phyloP scores from a whole-genome alignment of 2,329 filamentous ascomycete species.

The Colletotrichum musae region DNA sequence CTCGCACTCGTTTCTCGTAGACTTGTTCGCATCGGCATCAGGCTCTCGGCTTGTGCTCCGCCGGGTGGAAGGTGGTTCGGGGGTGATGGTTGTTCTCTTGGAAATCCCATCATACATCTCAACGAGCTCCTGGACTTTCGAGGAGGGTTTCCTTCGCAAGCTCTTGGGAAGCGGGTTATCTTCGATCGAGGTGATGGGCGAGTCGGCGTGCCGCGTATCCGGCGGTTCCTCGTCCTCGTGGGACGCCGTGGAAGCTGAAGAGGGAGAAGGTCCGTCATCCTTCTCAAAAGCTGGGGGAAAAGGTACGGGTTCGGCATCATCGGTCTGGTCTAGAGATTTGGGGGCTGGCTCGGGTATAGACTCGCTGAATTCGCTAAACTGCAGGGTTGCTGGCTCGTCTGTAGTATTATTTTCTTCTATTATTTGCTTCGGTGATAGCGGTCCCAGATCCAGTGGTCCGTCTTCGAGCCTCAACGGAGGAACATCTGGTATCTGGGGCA shows the following conservation, averaged over 20 bases:
- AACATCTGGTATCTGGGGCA: slow-evolving; percentile 41
- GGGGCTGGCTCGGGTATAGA: slow-evolving; percentile 21
- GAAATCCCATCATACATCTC: slow-evolving; percentile 64
- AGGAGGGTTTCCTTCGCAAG: slow-evolving; percentile 29
- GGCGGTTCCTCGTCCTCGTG: slow-evolving; percentile 39
- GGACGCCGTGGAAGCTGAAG: slow-evolving; percentile 44
- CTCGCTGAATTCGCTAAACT: slow-evolving; percentile 2
- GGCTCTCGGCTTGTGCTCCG: slow-evolving; percentile 29
- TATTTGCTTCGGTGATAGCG: slow-evolving; percentile 14
- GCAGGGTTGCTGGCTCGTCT: not conserved
- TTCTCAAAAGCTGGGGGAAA: not conserved
- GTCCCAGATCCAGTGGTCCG: slow-evolving; percentile 13
- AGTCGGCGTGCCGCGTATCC: slow-evolving; percentile 48
- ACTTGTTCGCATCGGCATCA: not conserved
- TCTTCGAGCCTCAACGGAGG: slow-evolving; percentile 39
- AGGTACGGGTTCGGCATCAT: not conserved
- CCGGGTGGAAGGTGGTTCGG: slow-evolving; percentile 9
- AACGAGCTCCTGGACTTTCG: slow-evolving; percentile 66
- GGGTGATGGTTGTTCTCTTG: slow-evolving; percentile 38
- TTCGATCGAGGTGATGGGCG: slow-evolving; percentile 62
- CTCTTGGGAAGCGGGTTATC: slow-evolving; percentile 48
- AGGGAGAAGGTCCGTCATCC: not conserved
- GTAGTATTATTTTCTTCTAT: not conserved
- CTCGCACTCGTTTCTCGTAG: not conserved
- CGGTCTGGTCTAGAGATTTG: not conserved